Conservation (phyloP, 2,329 filamentous ascomycete species). For the Fusarium virguliforme region DNA sequence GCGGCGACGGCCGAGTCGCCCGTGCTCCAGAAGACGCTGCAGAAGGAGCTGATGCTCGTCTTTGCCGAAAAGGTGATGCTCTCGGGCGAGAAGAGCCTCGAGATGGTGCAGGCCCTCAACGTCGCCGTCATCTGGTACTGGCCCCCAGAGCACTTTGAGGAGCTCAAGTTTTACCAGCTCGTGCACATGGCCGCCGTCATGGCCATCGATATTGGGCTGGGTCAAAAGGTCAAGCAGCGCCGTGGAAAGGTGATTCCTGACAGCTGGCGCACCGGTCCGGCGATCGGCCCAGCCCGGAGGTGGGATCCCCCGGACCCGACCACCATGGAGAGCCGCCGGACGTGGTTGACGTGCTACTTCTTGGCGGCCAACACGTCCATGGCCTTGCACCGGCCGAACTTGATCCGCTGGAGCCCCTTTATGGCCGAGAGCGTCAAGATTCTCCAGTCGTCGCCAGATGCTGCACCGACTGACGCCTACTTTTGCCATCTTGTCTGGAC, state of each 20-base stretch:
- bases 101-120: slow-evolving; percentile 85
- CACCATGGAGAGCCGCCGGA: slow-evolving; percentile 69
- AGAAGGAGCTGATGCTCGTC: slow-evolving; percentile 79
- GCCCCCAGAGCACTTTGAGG: slow-evolving; percentile 86
- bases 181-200: slow-evolving; percentile 86
- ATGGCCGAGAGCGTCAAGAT: slow-evolving; percentile 73
- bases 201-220: slow-evolving; percentile 87
- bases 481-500: slow-evolving; percentile 74
- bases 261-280: slow-evolving; percentile 59
- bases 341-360: slow-evolving; percentile 74
- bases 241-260: slow-evolving; percentile 45
- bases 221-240: slow-evolving; percentile 57
- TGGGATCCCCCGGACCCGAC: slow-evolving; percentile 67
- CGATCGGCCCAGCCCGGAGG: slow-evolving; percentile 53
- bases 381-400: slow-evolving; percentile 73
- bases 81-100: slow-evolving; percentile 84
- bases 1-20: slow-evolving; percentile 73
- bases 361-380: slow-evolving; percentile 73
- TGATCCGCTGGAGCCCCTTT: slow-evolving; percentile 73
- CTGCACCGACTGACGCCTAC: slow-evolving; percentile 70
- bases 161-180: slow-evolving; percentile 91
- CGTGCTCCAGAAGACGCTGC: slow-evolving; percentile 72
- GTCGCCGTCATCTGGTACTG: slow-evolving; percentile 88
- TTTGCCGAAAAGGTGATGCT: slow-evolving; percentile 83
- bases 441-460: slow-evolving; percentile 69